Conservation (phyloP, 2,329 filamentous ascomycete genomes). For the Penicillium digitatum region DNA sequence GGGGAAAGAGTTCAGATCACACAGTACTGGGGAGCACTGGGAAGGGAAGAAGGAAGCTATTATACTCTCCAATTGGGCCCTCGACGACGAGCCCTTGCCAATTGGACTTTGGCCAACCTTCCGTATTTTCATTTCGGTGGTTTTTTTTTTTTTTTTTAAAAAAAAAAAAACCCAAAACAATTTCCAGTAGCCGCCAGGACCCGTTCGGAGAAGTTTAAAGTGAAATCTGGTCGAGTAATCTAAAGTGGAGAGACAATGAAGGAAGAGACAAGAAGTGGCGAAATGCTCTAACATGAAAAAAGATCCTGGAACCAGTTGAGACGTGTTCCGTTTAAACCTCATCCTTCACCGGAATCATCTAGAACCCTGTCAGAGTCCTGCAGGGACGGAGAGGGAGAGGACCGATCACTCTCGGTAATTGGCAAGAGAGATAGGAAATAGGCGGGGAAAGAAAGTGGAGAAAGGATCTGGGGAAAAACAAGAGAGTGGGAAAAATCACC, state of each 20-base stretch:
- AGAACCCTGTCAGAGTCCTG: neutral
- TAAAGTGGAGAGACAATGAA: conserved; percentile 11
- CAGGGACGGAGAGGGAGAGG: conserved; percentile 3
- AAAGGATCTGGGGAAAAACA: neutral
- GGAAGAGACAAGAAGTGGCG: neutral
- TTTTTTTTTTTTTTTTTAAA: no score
- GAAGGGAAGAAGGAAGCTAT: conserved; percentile 12
- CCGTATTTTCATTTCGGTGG: neutral
- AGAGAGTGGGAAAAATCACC: no score
- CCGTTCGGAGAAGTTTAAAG: conserved; percentile 10
- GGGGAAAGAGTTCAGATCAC: conserved; percentile 15
- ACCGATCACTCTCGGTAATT: neutral
- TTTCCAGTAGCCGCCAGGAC: conserved; percentile 15
- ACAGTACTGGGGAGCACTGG: conserved; percentile 24
- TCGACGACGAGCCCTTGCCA: neutral
- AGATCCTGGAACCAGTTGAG: neutral
- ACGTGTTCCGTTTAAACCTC: neutral
- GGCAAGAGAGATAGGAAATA: neutral
- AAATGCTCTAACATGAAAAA: neutral
- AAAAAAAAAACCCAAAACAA: no score
- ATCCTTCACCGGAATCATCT: neutral
- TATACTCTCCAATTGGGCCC: conserved; percentile 15
- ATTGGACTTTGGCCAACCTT: conserved; percentile 16
- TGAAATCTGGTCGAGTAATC: neutral
- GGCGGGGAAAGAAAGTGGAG: conserved; percentile 7